Percentiles rank a stretch among this genome's conserved stretches.
Conservation (phyloP, 805 yeast genomes). For the Kluyveromyces nonfermentans region DNA sequence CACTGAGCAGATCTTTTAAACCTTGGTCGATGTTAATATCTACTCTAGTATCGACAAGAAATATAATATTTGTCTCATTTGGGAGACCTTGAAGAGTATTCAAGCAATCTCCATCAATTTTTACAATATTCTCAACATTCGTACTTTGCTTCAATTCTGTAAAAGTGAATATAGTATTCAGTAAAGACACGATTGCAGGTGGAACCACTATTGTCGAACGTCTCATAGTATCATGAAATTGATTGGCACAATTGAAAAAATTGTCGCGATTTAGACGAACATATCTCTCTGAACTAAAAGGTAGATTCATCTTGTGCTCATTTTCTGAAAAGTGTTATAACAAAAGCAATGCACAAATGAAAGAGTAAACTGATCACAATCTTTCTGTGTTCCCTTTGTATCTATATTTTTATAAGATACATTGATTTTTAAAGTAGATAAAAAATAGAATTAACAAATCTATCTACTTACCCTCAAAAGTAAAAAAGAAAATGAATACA, state of each 20-base stretch:
- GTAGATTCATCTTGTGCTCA: not conserved
- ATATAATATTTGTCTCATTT: conserved; percentile 12
- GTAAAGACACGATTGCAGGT: conserved; percentile 12
- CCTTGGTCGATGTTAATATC: conserved; percentile 11
- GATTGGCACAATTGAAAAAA: conserved; percentile 8
- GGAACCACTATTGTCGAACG: conserved; percentile 17
- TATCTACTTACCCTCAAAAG: not conserved
- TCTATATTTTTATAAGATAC: not conserved
- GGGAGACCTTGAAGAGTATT: conserved; percentile 11
- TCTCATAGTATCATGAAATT: not conserved
- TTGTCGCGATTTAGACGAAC: conserved; percentile 5
- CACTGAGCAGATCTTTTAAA: conserved; percentile 5
- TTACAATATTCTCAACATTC: conserved; percentile 19
- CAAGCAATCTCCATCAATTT: conserved; percentile 14
- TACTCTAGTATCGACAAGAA: conserved; percentile 21
- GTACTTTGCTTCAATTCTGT: conserved; percentile 21
- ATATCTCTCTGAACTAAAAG: not conserved
- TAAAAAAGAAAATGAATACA: not conserved
- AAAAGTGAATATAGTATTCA: conserved; percentile 20
- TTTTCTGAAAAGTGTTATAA: not conserved
- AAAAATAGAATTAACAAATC: no score
- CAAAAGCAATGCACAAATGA: not conserved
- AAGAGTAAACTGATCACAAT: not conserved
- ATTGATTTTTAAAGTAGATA: not conserved
- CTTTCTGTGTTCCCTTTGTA: not conserved